Conservation (phyloP, 23 red algal species). For the Gracilaria vermiculophylla region DNA sequence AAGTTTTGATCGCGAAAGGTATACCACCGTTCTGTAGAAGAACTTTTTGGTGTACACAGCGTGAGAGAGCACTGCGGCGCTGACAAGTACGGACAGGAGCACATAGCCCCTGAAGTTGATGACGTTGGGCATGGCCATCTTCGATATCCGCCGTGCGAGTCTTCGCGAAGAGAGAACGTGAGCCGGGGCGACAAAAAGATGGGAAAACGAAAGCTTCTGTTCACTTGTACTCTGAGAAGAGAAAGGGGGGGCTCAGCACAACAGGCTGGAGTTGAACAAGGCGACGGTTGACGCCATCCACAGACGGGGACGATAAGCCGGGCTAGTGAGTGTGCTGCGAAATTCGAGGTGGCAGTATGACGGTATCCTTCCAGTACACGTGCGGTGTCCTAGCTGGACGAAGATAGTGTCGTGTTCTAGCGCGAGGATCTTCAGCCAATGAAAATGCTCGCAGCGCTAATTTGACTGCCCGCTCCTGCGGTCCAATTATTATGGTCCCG, state of each 20-base stretch:
- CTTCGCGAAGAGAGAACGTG: neutral
- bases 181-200: neutral
- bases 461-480: neutral
- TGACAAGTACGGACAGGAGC: conserved; percentile 41
- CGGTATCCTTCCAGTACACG: neutral
- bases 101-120: conserved; percentile 48
- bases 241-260: neutral
- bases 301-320: neutral
- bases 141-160: neutral
- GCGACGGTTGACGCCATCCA: neutral
- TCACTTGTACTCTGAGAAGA: no score
- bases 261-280: no score
- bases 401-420: neutral
- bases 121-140: conserved; percentile 33
- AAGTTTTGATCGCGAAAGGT: conserved; percentile 57
- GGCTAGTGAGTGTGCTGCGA: neutral
- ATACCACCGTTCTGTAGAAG: conserved; percentile 67
- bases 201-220: no score
- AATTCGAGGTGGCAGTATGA: neutral
- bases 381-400: no score
- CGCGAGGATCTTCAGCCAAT: neutral
- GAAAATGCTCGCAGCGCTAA: neutral
- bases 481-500: neutral
- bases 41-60: conserved; percentile 58
- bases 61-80: conserved; percentile 43